Base-by-base conservation (phyloP, 225 moss, liverwort and hornwort genomes). In the Pleurozium schreberi region DNA sequence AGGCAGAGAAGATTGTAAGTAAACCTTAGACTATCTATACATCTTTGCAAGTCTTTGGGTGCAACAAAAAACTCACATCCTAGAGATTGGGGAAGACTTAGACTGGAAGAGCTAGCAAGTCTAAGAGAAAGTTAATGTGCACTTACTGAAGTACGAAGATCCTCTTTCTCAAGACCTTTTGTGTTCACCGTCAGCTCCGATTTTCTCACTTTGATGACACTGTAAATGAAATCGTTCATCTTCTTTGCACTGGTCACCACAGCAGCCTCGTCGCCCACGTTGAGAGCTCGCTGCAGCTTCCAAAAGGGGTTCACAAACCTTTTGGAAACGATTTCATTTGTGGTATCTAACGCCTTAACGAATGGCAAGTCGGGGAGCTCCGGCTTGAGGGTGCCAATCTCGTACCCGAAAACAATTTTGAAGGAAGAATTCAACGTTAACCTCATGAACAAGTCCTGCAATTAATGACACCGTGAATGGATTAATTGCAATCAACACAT, bases 401-500 rank as follows among this genome's bases (percentile, higher is more conserved):
- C 94, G 50, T 93, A 94, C 19, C 97, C 98, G 45, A 98, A 98
- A 10, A 92, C 90, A 21, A 97, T 93, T 90, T 94, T 98, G 87
- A 96, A 95, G 30, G 91, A 88, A 4, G 97, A 94, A 76, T 97
- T 95, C 83, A 98, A 75, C 5, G 97, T 98, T 40, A 97, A 86
- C 86, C 91, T 92, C 91, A 89, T 86, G 70, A 90, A 90, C 53
- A 91, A 76, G 59, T 89, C 90, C 93, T 93, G 45, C 10, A 43
- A 57, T n/a, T 10, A 43, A 57, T n/a, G 53, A 5, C 18, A 60
- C 42, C 53, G 19, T 9, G n/a, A n/a, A n/a, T n/a, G 53, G 28
- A 20, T 55, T 18, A 50, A 38, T 16, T 11, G 2, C 45, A 59
- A 59, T 53, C 57, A 62, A 6, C 21, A 52, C n/a, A 78, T 36